Evolutionary conservation across 2,329 filamentous ascomycete species (phyloP).

Genomic region (Xylariaceae sp.): DNA sequence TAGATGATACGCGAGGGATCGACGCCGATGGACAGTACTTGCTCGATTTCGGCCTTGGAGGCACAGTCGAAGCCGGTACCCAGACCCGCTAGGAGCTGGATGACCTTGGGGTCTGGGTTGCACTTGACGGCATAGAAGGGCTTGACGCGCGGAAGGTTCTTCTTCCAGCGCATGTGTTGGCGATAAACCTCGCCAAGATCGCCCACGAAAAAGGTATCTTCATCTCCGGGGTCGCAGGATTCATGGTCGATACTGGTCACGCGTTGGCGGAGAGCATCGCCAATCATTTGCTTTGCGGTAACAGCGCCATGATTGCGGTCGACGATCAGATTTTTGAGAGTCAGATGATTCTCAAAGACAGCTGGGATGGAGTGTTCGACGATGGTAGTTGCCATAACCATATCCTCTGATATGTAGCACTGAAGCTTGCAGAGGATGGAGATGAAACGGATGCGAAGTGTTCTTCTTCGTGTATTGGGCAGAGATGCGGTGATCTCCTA

Average conservation of each 20-base stretch:
- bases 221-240: constrained; percentile 84
- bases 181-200: constrained; percentile 98
- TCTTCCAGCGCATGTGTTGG: constrained; percentile 98
- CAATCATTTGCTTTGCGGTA: constrained; percentile 75
- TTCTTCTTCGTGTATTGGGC: constrained; percentile 13
- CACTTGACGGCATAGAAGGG: constrained; percentile 99
- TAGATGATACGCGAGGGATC: constrained; percentile 94
- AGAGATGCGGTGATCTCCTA: too few relatives aligned
- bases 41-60: constrained; percentile 95
- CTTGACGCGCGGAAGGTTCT: constrained; percentile 85
- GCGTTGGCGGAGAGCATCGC: constrained; percentile 80
- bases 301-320: constrained; percentile 43
- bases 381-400: constrained; percentile 64
- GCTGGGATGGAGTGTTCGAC: constrained; percentile 53
- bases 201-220: constrained; percentile 97
- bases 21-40: constrained; percentile 78
- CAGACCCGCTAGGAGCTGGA: constrained; percentile 81
- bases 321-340: constrained; percentile 37
- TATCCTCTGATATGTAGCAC: constrained; percentile 46
- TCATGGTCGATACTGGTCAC: constrained; percentile 84
- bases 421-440: constrained; percentile 8
- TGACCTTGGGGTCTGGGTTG: constrained; percentile 88
- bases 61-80: constrained; percentile 98
- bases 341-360: constrained; percentile 47
- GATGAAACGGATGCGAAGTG: constrained; percentile 18